Evolutionary conservation across 768 basidiomycete species (phyloP), one percentile per base, ranked within the genome.

Genomic region (Ramaria rubella): DNA sequence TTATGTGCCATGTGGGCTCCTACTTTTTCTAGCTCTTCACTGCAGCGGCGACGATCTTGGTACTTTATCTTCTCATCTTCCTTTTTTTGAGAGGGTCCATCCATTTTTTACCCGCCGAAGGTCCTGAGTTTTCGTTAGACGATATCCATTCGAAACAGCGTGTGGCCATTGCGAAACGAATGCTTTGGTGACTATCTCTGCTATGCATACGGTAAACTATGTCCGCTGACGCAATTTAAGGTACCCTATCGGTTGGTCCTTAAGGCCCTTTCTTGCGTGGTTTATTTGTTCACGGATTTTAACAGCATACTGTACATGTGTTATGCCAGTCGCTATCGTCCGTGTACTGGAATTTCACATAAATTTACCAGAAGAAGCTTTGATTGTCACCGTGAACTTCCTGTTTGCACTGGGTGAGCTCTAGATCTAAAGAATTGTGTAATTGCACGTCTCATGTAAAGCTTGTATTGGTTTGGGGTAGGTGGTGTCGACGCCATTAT

Each of bases 351-450:
- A 21, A n/a, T 8, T 54, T 11, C 21, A 43, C 17, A 40, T 23
- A 4, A 42, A 44, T 42, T 23, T 54, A 24, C 38, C 52, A 12
- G 4, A 54, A 23, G 4, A 12, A 12, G 38, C 31, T 42, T 54
- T 34, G 52, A 44, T 54, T 24, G 42, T 54, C 8, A 40, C 38
- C 4, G 43, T 54, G 52, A 42, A 27, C 29, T 42, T 54, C 52
- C 38, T 54, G 31, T 44, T 54, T 19, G 23, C 52, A 26, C 52
- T 54, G 12, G 52, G 52, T 44, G n/a, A 54, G 24, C 31, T 17
- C 17, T 24, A 48, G 17, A 21, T 24, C n/a, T n/a, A n/a, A n/a
- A n/a, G 23, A 42, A 15, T n/a, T 24, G 24, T 19, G 17, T 6
- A 5, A 54, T 11, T 9, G 26, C 17, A 2, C 11, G 8, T 29